These are phyloP conservation scores for Erysimum pusillum DNA, from an alignment of 441 rosid genomes.

Conservation along the genomic window DNA sequence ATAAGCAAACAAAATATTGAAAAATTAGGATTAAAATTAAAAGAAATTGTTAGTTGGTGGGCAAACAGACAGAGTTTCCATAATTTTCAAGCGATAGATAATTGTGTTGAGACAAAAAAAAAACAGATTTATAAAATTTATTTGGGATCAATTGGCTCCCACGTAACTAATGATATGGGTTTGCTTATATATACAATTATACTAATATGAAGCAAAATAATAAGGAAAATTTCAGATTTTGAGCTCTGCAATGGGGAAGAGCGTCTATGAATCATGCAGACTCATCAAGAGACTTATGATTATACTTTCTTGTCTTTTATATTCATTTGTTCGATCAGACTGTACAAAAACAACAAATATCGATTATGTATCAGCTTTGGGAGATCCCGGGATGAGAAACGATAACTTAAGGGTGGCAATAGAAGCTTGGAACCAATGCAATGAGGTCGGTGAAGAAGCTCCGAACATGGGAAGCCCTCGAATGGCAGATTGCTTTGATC, in stretches of 20 bases:
- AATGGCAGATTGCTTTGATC: slow-evolving; percentile 76
- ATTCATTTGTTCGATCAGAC: slow-evolving; percentile 35
- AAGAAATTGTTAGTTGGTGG: slow-evolving; percentile 4
- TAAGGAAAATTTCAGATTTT: neutral
- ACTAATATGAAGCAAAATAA: neutral
- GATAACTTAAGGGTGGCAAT: slow-evolving; percentile 69
- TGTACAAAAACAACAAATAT: neutral
- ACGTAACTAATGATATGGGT: neutral
- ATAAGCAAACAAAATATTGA: neutral
- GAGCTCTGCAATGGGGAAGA: slow-evolving; percentile 34
- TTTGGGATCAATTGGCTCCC: slow-evolving; percentile 8
- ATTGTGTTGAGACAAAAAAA: neutral
- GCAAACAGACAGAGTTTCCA: neutral
- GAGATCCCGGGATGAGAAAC: slow-evolving; percentile 72
- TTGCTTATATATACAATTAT: slow-evolving; percentile 34
- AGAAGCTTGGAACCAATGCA: slow-evolving; percentile 82
- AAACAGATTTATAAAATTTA: neutral
- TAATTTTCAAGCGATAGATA: neutral
- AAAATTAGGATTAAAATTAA: neutral
- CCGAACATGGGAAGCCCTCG: slow-evolving; percentile 76
- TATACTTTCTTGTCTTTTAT: slow-evolving; percentile 38
- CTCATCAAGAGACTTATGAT: slow-evolving; percentile 32
- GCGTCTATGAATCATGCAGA: slow-evolving; percentile 11
- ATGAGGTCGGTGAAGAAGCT: slow-evolving; percentile 72
- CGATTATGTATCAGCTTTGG: slow-evolving; percentile 54